Evolutionary conservation across 371 early-diverging fungal species (phyloP), one percentile per base, ranked within the genome.

Genomic region (Mortierella sp.): DNA sequence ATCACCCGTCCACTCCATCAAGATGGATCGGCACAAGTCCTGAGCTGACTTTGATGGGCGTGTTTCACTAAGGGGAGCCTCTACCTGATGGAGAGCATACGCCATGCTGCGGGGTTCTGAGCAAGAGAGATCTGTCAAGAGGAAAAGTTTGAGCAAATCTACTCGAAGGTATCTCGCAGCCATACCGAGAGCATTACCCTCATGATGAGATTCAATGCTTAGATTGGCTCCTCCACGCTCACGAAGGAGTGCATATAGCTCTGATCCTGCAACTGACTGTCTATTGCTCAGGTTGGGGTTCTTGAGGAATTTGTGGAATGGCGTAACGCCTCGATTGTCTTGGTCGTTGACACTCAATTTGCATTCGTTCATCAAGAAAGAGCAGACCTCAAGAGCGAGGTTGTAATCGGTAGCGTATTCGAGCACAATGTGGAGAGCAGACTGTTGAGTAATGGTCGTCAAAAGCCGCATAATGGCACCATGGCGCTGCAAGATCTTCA

Each of bases 281-380:
- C 75, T 51, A 35, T 57, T 72, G 39, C 81, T 80, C 22, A 80
- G 62, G 39, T 72, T 47, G 6, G 75, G 63, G 37, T 80, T 80
- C 66, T 75, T 75, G 63, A 80, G 69, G 66, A 75, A 80, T 72
- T 80, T 80, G 63, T 80, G 81, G 64, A 80, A 80, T 0, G 81
- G 81, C 9, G 81, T 80, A 16, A 75, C 63, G 5, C 81, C 81
- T 14, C 81, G 75, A 59, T 62, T 80, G 52, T 80, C 81, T 5
- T 63, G 66, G 16, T 80, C 81, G 35, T 80, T 80, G 20, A 75
- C 81, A 12, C 70, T 62, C 70, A 80, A 43, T 24, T 71, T 59
- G 51, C 81, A 80, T 2, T 80, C 81, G 1, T 40, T 16, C 63
- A 80, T 75, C 72, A 80, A 66, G 66, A 72, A 80, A 9, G 51